These are phyloP conservation scores for Neonectria sp. DNA, from an alignment of 2,329 filamentous ascomycete genomes.

Conservation along the genomic window DNA sequence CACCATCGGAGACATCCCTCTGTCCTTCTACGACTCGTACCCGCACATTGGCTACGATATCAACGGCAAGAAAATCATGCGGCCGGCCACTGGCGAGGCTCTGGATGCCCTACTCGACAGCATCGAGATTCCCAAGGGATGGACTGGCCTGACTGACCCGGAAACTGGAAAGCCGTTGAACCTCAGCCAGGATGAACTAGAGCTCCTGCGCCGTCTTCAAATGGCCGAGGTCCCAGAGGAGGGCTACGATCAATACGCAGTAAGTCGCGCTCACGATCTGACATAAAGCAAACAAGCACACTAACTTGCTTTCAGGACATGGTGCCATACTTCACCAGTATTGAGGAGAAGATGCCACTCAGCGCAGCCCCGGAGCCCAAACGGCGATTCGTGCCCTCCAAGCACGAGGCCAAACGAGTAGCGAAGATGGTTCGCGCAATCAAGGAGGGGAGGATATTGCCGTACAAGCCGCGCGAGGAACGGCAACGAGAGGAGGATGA, in stretches of 20 bases:
- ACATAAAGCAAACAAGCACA: background rate
- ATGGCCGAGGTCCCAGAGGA: constrained; percentile 90
- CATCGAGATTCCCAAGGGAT: constrained; percentile 97
- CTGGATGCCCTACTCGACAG: constrained; percentile 94
- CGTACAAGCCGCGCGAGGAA: constrained; percentile 84
- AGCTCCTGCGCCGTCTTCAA: constrained; percentile 89
- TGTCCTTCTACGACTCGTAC: constrained; percentile 97
- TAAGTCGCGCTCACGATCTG: constrained; percentile 55
- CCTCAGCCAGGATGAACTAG: constrained; percentile 88
- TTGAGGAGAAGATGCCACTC: constrained; percentile 93
- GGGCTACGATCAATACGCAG: constrained; percentile 93
- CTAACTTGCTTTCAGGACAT: constrained; percentile 70
- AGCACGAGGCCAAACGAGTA: constrained; percentile 95
- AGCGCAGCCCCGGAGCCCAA: constrained; percentile 97
- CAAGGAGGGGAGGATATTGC: constrained; percentile 91
- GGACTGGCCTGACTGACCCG: constrained; percentile 96
- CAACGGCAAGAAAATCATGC: constrained; percentile 98
- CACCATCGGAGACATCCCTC: constrained; percentile 94
- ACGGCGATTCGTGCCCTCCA: constrained; percentile 94
- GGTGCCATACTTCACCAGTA: constrained; percentile 93
- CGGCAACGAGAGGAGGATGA: constrained; percentile 79
- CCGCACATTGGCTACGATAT: constrained; percentile 99
- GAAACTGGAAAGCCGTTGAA: constrained; percentile 94
- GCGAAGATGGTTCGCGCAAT: constrained; percentile 99
- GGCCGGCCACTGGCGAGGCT: constrained; percentile 93